These are phyloP conservation scores for Falciphora oryzae DNA, from an alignment of 2,329 filamentous ascomycete genomes.

Conservation along the genomic window DNA sequence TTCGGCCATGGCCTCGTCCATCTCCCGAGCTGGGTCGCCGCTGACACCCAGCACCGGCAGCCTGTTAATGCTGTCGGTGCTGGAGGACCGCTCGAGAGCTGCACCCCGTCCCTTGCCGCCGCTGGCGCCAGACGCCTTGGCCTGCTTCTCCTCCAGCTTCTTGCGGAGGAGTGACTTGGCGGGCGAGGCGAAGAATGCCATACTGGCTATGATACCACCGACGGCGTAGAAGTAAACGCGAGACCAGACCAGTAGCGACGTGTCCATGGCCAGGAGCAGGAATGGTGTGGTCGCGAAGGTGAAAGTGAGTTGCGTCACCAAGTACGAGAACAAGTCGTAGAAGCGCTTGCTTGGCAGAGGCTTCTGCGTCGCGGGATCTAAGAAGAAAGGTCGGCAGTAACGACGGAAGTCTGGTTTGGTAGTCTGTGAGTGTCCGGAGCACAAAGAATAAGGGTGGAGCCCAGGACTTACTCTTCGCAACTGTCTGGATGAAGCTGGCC, in stretches of 20 bases:
- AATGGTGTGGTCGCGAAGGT: conserved; percentile 82
- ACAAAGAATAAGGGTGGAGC: not conserved
- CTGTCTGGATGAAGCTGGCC: conserved; percentile 85
- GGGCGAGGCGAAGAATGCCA: conserved; percentile 75
- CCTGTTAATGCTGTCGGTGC: conserved; percentile 50
- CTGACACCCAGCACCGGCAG: conserved; percentile 71
- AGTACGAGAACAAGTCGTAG: conserved; percentile 59
- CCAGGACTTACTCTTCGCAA: conserved; percentile 76
- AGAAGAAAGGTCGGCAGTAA: conserved; percentile 85
- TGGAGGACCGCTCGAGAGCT: conserved; percentile 40
- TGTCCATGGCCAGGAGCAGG: conserved; percentile 67
- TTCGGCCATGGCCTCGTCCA: conserved; percentile 73
- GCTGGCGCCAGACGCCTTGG: conserved; percentile 25
- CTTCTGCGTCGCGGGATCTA: conserved; percentile 66
- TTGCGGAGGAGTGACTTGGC: conserved; percentile 57
- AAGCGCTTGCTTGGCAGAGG: conserved; percentile 70
- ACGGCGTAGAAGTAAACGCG: conserved; percentile 86
- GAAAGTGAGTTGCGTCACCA: conserved; percentile 37
- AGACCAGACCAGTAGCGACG: conserved; percentile 71
- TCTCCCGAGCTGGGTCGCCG: conserved; percentile 66
- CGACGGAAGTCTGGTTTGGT: conserved; percentile 70
- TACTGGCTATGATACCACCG: conserved; percentile 56
- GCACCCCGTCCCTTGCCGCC: conserved; percentile 14
- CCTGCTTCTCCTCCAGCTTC: conserved; percentile 52
- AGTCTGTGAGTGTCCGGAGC: conserved; percentile 15